Conservation (phyloP, 768 basidiomycete genomes). For the Suillus hirtellus region DNA sequence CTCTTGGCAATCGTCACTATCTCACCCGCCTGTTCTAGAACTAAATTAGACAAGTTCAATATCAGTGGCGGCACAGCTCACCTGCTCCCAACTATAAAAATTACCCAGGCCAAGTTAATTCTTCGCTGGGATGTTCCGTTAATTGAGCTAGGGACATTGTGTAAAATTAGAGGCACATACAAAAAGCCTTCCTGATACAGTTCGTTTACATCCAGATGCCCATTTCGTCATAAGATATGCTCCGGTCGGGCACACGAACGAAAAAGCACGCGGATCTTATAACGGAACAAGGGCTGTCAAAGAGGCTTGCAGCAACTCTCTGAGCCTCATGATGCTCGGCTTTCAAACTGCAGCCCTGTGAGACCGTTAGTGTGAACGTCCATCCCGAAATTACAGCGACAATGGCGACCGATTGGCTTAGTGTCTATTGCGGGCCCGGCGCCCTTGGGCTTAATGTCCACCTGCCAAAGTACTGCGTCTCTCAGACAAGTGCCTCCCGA, state of each 20-base stretch:
- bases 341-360: slow-evolving; percentile 6
- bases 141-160: neutral
- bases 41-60: neutral
- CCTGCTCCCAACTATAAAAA: slow-evolving; percentile 19
- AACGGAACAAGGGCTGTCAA: slow-evolving; percentile 34
- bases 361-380: neutral
- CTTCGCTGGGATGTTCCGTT: slow-evolving; percentile 12
- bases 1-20: slow-evolving; percentile 28
- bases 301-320: slow-evolving; percentile 29
- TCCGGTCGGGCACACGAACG: slow-evolving; percentile 26
- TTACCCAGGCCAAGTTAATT: slow-evolving; percentile 19
- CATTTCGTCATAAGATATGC: slow-evolving; percentile 19
- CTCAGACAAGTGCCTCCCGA: neutral
- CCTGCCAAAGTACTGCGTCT: slow-evolving; percentile 26
- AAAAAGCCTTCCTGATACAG: too few relatives aligned
- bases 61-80: neutral
- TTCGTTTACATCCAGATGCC: slow-evolving; percentile 27
- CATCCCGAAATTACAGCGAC: neutral
- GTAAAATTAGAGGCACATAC: slow-evolving; percentile 9
- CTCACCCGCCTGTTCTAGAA: slow-evolving; percentile 22
- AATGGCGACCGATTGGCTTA: slow-evolving; percentile 35
- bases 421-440: slow-evolving; percentile 34
- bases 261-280: slow-evolving; percentile 41
- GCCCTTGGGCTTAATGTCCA: slow-evolving; percentile 27
- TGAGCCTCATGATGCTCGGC: slow-evolving; percentile 22